Percentiles rank a stretch among this genome's conserved stretches.
Evolutionary conservation across 371 early-diverging fungal genomes (phyloP).

Genomic region (Phascolomyces articulosus): DNA sequence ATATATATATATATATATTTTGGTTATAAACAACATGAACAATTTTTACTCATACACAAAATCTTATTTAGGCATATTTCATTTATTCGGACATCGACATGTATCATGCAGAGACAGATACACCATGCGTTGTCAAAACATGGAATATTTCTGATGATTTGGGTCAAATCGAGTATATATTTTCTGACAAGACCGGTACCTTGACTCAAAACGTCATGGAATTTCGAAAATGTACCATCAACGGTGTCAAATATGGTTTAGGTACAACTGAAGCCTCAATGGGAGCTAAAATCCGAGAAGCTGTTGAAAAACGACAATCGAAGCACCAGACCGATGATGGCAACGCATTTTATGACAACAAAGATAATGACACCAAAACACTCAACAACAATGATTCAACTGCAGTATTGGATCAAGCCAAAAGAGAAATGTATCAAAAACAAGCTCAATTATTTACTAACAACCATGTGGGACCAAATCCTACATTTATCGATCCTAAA

Average conservation of each 20-base stretch:
- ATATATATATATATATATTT: too few species aligned
- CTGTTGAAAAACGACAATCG: slow-evolving; percentile 14
- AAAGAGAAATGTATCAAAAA: slow-evolving; percentile 33
- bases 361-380: slow-evolving; percentile 10
- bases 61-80: slow-evolving; percentile 60
- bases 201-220: slow-evolving; percentile 84
- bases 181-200: slow-evolving; percentile 94
- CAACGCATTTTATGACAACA: background rate
- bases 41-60: background rate
- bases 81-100: slow-evolving; percentile 86
- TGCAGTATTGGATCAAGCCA: slow-evolving; percentile 16
- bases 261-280: slow-evolving; percentile 43
- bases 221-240: slow-evolving; percentile 79
- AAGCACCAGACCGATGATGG: background rate
- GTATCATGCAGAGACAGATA: slow-evolving; percentile 80
- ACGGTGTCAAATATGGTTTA: slow-evolving; percentile 78
- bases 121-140: slow-evolving; percentile 81
- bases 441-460: slow-evolving; percentile 39
- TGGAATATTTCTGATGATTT: slow-evolving; percentile 87
- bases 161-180: slow-evolving; percentile 93
- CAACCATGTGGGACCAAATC: slow-evolving; percentile 37
- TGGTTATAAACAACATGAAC: too few species aligned
- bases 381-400: background rate
- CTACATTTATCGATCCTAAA: slow-evolving; percentile 48
- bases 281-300: slow-evolving; percentile 32